These are phyloP conservation scores for Naganishia onofrii DNA, from an alignment of 768 basidiomycete species.

Conservation along the genomic window DNA sequence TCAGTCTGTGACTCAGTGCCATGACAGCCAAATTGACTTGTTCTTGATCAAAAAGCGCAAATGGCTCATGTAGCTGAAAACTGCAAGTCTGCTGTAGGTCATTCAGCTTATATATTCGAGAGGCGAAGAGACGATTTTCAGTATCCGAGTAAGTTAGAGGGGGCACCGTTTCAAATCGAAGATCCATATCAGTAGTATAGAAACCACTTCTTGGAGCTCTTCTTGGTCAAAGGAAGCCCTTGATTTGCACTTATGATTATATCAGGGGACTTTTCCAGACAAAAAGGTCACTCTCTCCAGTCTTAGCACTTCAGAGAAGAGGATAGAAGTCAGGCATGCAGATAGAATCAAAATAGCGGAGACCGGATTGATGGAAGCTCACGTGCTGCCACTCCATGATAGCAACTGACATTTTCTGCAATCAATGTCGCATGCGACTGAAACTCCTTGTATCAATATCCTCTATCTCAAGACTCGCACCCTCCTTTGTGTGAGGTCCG, in stretches of 20 bases:
- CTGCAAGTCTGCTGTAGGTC: not conserved
- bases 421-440: too few relatives aligned
- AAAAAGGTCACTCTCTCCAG: not conserved
- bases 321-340: too few relatives aligned
- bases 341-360: too few relatives aligned
- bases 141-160: not conserved
- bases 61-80: not conserved
- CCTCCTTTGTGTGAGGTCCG: not conserved
- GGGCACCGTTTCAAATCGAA: not conserved
- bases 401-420: too few relatives aligned
- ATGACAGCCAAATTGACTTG: not conserved
- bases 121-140: not conserved
- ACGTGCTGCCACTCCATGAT: too few relatives aligned
- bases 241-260: not conserved
- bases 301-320: too few relatives aligned
- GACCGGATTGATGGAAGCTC: too few relatives aligned
- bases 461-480: not conserved
- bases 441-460: not conserved
- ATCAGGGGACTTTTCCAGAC: not conserved
- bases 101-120: conserved; percentile 2
- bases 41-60: not conserved
- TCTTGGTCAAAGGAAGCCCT: not conserved
- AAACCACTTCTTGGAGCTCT: not conserved
- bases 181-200: not conserved
- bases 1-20: not conserved